phyloP scores from a whole-genome alignment of 495 filamentous ascomycete species.

The Wilcoxina mikolae region DNA sequence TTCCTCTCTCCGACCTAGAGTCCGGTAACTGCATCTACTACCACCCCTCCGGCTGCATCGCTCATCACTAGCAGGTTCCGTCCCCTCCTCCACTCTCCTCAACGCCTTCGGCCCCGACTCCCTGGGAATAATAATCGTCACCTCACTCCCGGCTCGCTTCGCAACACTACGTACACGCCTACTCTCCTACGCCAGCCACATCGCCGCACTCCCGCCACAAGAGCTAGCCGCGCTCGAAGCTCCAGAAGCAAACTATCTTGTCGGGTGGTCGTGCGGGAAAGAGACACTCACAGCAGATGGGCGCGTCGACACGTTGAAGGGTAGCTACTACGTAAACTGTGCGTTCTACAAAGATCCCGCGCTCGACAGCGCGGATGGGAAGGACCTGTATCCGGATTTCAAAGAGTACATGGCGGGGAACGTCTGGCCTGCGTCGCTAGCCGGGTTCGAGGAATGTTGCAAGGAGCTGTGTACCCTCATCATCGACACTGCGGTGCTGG shows the following conservation, averaged over 20 bases:
- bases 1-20: conserved; percentile 17
- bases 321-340: conserved; percentile 93
- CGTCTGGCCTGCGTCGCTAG: conserved; percentile 68
- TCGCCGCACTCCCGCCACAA: conserved; percentile 62
- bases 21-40: conserved; percentile 9
- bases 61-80: conserved; percentile 39
- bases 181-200: conserved; percentile 74
- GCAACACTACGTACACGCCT: conserved; percentile 50
- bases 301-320: conserved; percentile 81
- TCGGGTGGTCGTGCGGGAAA: conserved; percentile 67
- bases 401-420: conserved; percentile 58
- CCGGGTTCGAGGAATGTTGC: conserved; percentile 55
- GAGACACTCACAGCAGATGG: conserved; percentile 75
- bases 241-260: conserved; percentile 46
- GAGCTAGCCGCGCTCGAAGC: conserved; percentile 57
- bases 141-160: conserved; percentile 62
- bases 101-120: conserved; percentile 85
- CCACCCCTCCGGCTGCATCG: neutral
- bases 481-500: conserved; percentile 75
- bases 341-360: conserved; percentile 66
- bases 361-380: conserved; percentile 41
- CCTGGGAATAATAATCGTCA: conserved; percentile 82
- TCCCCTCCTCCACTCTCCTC: conserved; percentile 59
- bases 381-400: conserved; percentile 32
- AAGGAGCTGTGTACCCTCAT: conserved; percentile 69